These are phyloP conservation scores for Sonneratia caseolaris DNA, from an alignment of 345 rosid species.

Conservation along the genomic window DNA sequence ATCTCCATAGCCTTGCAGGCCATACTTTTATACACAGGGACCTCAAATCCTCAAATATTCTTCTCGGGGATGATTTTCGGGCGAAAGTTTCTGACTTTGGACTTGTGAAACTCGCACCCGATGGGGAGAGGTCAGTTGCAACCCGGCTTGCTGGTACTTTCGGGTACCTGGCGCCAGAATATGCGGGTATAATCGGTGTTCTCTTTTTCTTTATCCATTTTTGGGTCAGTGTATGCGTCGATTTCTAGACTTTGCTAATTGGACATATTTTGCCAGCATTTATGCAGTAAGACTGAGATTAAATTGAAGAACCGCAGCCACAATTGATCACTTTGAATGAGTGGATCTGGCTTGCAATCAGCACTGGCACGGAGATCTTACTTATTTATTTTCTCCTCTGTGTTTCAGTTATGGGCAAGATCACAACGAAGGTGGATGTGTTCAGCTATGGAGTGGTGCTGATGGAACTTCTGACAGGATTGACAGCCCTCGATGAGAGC, in stretches of 20 bases:
- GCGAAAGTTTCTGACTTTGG: slow-evolving; percentile 56
- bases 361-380: too few relatives aligned
- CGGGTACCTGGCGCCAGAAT: slow-evolving; percentile 58
- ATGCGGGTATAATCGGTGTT: slow-evolving; percentile 30
- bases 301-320: too few relatives aligned
- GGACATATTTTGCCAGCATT: not conserved
- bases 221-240: too few relatives aligned
- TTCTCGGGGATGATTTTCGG: slow-evolving; percentile 34
- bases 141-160: slow-evolving; percentile 51
- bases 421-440: slow-evolving; percentile 44
- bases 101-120: slow-evolving; percentile 41
- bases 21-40: slow-evolving; percentile 48
- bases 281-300: too few relatives aligned
- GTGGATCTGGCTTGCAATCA: not conserved
- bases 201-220: not conserved
- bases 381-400: not conserved
- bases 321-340: not conserved
- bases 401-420: slow-evolving; percentile 41
- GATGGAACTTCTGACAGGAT: slow-evolving; percentile 41
- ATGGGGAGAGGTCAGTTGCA: slow-evolving; percentile 34
- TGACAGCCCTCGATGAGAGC: slow-evolving; percentile 35
- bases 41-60: slow-evolving; percentile 51
- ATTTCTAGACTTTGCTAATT: not conserved
- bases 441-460: slow-evolving; percentile 44
- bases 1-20: slow-evolving; percentile 40